A percentile compares a stretch with the other conserved stretches of the same genome.
Evolutionary conservation across 2,329 filamentous ascomycete genomes (phyloP).

Genomic region (Dichotomopilus funicola): DNA sequence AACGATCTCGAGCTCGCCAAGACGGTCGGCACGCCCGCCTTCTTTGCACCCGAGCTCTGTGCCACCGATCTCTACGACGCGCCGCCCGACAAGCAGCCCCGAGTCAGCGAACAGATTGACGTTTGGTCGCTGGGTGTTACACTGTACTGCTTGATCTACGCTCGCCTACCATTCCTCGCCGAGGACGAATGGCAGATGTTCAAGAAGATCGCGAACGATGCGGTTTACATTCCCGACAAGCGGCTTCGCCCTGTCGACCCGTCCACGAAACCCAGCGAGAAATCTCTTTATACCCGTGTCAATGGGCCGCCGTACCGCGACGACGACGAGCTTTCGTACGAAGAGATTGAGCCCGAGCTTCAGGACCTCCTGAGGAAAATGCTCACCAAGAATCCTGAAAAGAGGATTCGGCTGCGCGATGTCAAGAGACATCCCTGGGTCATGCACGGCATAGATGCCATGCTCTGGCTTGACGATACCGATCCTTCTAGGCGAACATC

Average conservation of each 20-base stretch:
- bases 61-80: slow-evolving; percentile 69
- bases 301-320: slow-evolving; percentile 64
- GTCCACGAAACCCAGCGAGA: slow-evolving; percentile 48
- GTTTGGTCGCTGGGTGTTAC: slow-evolving; percentile 97
- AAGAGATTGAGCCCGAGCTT: slow-evolving; percentile 74
- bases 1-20: slow-evolving; percentile 96
- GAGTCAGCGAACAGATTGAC: slow-evolving; percentile 88
- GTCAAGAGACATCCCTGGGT: slow-evolving; percentile 96
- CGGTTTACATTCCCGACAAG: slow-evolving; percentile 79
- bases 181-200: slow-evolving; percentile 92
- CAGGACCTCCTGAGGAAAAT: slow-evolving; percentile 72
- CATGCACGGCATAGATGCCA: slow-evolving; percentile 63
- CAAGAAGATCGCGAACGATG: slow-evolving; percentile 80
- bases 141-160: slow-evolving; percentile 90
- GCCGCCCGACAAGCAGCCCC: slow-evolving; percentile 46
- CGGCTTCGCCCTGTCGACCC: slow-evolving; percentile 72
- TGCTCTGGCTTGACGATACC: slow-evolving; percentile 87
- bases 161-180: slow-evolving; percentile 86
- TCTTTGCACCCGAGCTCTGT: slow-evolving; percentile 94
- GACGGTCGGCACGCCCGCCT: slow-evolving; percentile 93
- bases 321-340: slow-evolving; percentile 74
- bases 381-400: slow-evolving; percentile 80
- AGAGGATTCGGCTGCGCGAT: slow-evolving; percentile 81
- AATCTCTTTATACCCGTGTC: slow-evolving; percentile 49
- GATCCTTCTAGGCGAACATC: slow-evolving; percentile 73